phyloP scores from a whole-genome alignment of 106 monocot species.

The Cymbidium sinense region DNA sequence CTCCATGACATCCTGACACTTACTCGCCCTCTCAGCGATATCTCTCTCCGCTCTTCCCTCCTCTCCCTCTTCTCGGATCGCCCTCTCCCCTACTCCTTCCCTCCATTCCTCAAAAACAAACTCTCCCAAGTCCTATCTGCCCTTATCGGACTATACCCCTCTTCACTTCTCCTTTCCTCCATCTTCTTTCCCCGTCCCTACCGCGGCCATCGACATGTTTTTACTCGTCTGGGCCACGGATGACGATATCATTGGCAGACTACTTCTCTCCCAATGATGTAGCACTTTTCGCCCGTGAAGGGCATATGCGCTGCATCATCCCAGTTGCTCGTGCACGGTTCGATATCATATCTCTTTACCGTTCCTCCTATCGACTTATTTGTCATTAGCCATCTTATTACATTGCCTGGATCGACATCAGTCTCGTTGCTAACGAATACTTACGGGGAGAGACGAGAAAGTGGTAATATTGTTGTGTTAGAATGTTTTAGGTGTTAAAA shows the following conservation, averaged over 20 bases:
- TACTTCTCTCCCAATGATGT: conserved; percentile 48
- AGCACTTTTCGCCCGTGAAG: conserved; percentile 50
- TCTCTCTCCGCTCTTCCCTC: conserved; percentile 49
- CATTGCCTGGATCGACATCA: conserved; percentile 82
- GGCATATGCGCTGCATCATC: conserved; percentile 80
- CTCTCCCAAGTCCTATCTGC: conserved; percentile 65
- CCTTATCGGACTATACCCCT: conserved; percentile 53
- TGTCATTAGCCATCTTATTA: conserved; percentile 52
- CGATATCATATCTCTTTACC: conserved; percentile 37
- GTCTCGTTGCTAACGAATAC: conserved; percentile 72
- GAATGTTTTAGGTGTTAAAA: too few relatives aligned
- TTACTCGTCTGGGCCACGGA: conserved; percentile 50
- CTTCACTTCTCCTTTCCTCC: conserved; percentile 36
- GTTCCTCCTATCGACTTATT: conserved; percentile 50
- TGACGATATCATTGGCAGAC: conserved; percentile 72
- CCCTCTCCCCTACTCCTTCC: conserved; percentile 23
- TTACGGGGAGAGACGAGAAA: too few relatives aligned
- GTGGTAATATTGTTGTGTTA: too few relatives aligned
- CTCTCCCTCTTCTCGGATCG: conserved; percentile 31
- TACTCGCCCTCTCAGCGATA: conserved; percentile 21
- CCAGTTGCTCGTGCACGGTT: conserved; percentile 71
- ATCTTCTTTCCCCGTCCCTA: conserved; percentile 35
- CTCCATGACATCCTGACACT: conserved; percentile 49
- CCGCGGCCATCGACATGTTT: conserved; percentile 48
- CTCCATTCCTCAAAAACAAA: conserved; percentile 80